Base-by-base conservation (phyloP, 345 rosid species). In the Eucalyptus melliodora region DNA sequence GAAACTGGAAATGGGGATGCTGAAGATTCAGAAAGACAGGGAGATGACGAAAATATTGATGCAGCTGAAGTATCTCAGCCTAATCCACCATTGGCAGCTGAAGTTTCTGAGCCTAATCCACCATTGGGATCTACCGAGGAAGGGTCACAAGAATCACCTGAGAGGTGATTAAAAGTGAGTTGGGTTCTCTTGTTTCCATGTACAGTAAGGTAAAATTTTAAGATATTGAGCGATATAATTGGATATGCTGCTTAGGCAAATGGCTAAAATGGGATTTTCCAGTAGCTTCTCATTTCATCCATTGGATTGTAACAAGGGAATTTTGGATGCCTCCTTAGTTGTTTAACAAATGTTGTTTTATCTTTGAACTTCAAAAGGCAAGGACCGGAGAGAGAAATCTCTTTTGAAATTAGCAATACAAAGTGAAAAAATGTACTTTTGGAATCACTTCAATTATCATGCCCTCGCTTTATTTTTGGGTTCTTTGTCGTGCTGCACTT, bases 171-270 rank as follows among this genome's bases (percentile, higher is more conserved):
- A 88, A 87, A 62, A 85, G 34, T 15, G 82, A 93, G 87, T 85
- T 88, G 34, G 53, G 19, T 50, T 42, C 30, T 50, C 53, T 86
- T 50, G 83, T 77, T 77, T 77, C 47, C 83, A 77, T 95, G 96
- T 95, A 95, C 95, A 94, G 96, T 94, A 95, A 94, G 95, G 95
- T 92, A 94, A 94, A 91, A 80, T 88, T 91, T 86, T 89, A 86
- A 87, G 62, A 77, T 77, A 77, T 77, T 77, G 83, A 77, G 83
- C 83, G 83, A 37, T 37, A 77, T 77, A 77, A 77, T 77, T 77
- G 83, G 26, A 37, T 49, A 45, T 65, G 40, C 72, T 80, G 53
- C 80, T 56, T 40, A 50, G 67, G 92, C 85, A 85, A 69, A 86
- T 91, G 87, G 56, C 90, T 87, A 88, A 89, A 92, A 86, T 90